phyloP scores from a whole-genome alignment of 2,329 filamentous ascomycete species.

The Endocalyx cinctus region DNA sequence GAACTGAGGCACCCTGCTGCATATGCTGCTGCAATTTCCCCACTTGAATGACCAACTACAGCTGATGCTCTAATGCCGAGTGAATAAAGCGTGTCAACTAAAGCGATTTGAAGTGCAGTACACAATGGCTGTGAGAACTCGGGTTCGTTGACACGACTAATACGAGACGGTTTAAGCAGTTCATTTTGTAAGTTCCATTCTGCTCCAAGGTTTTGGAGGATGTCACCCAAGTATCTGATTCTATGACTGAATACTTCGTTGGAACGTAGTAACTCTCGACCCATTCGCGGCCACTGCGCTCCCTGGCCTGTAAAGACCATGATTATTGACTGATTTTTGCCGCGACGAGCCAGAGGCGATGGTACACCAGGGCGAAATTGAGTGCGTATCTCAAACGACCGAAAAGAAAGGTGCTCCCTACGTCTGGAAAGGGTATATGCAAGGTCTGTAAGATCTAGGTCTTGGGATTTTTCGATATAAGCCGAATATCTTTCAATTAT shows the following conservation, averaged over 20 bases:
- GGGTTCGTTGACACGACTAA: too few species aligned
- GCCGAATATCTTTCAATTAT: conserved; percentile 6
- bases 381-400: conserved; percentile 6
- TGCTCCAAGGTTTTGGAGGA: background rate
- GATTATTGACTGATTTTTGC: conserved; percentile 4
- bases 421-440: conserved; percentile 12
- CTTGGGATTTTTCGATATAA: conserved; percentile 1
- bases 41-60: conserved; percentile 37
- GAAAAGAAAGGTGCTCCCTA: conserved; percentile 9
- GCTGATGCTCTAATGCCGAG: conserved; percentile 14
- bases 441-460: conserved; percentile 7
- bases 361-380: conserved; percentile 4
- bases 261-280: conserved; percentile 10
- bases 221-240: conserved; percentile 6
- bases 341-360: conserved; percentile 3
- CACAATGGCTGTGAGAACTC: conserved; percentile 24
- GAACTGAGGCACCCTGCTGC: conserved; percentile 31
- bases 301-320: conserved; percentile 20
- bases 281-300: conserved; percentile 19
- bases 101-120: conserved; percentile 29
- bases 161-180: too few species aligned
- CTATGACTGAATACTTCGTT: conserved; percentile 6
- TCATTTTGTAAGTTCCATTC: background rate
- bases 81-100: conserved; percentile 21
- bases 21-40: conserved; percentile 39